phyloP scores from a whole-genome alignment of 495 filamentous ascomycete genomes.

The Lasiosphaeria hispida region DNA sequence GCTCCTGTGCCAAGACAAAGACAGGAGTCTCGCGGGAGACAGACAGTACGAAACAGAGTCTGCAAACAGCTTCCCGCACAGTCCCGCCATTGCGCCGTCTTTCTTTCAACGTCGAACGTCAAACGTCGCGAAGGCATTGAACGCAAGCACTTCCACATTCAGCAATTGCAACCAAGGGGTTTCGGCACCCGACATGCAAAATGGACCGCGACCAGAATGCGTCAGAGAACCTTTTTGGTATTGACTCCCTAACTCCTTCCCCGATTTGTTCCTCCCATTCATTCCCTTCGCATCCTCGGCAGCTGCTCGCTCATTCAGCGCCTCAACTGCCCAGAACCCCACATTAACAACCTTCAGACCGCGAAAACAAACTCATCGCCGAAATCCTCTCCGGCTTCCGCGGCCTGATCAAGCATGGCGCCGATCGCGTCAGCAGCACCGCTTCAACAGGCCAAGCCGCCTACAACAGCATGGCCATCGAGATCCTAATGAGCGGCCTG shows the following conservation, averaged over 20 bases:
- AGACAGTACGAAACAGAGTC: no score
- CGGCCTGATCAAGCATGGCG: slow-evolving; percentile 33
- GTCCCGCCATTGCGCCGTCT: no score
- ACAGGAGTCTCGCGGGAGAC: no score
- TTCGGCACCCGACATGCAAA: background rate
- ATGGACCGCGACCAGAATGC: slow-evolving; percentile 15
- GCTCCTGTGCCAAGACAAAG: no score
- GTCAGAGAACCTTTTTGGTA: slow-evolving; percentile 15
- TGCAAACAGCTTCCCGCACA: no score
- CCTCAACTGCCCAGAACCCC: background rate
- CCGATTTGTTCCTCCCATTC: background rate
- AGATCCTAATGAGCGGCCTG: slow-evolving; percentile 31
- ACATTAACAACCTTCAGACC: slow-evolving; percentile 27
- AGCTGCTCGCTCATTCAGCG: background rate
- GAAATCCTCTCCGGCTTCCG: slow-evolving; percentile 36
- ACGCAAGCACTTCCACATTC: no score
- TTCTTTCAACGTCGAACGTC: no score
- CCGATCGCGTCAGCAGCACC: slow-evolving; percentile 25
- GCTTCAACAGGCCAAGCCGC: slow-evolving; percentile 35
- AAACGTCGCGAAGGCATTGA: no score
- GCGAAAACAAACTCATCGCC: slow-evolving; percentile 39
- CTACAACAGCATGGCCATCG: slow-evolving; percentile 38
- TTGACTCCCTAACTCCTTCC: background rate
- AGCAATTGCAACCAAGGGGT: no score
- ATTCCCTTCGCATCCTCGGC: background rate